Percentiles rank a stretch among this genome's conserved stretches.
Conservation (phyloP, 2,329 filamentous ascomycete genomes). For the Capronia coronata region DNA sequence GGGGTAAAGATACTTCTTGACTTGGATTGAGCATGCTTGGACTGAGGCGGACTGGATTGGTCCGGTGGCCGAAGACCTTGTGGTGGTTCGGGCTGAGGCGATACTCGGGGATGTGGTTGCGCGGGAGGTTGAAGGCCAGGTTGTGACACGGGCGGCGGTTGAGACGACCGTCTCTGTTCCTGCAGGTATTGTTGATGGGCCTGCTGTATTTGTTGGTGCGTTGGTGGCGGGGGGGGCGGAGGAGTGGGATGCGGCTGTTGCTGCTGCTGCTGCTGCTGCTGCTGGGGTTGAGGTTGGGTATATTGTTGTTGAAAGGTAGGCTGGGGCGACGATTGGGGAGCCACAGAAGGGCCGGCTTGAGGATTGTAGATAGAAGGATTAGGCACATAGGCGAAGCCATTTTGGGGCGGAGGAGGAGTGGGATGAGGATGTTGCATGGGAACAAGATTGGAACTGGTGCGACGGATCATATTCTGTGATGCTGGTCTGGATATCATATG, state of each 20-base stretch:
- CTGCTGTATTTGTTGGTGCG: conserved; percentile 42
- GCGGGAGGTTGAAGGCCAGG: conserved; percentile 52
- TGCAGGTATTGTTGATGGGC: conserved; percentile 66
- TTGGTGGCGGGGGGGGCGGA: conserved; percentile 38
- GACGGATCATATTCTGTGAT: conserved; percentile 72
- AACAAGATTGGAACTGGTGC: conserved; percentile 66
- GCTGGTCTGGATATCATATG: conserved; percentile 63
- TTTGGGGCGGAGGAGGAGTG: conserved; percentile 56
- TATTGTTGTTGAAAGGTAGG: conserved; percentile 37
- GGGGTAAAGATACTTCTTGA: conserved; percentile 94
- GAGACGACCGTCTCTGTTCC: conserved; percentile 66
- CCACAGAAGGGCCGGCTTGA: conserved; percentile 41
- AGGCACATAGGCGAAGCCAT: conserved; percentile 76
- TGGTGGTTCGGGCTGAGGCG: conserved; percentile 37
- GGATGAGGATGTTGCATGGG: conserved; percentile 57
- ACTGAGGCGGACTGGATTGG: conserved; percentile 44
- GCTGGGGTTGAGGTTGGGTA: conserved; percentile 27
- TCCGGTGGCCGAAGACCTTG: conserved; percentile 31
- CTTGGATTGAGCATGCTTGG: conserved; percentile 61
- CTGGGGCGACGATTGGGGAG: conserved; percentile 33
- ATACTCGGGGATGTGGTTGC: conserved; percentile 42
- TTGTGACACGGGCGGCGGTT: conserved; percentile 54
- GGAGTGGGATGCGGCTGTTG: conserved; percentile 42
- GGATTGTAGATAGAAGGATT: conserved; percentile 81
- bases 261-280: conserved; percentile 32